Evolutionary conservation across 352 stramenopile species (phyloP).

Genomic region (Plasmopara muralis): DNA sequence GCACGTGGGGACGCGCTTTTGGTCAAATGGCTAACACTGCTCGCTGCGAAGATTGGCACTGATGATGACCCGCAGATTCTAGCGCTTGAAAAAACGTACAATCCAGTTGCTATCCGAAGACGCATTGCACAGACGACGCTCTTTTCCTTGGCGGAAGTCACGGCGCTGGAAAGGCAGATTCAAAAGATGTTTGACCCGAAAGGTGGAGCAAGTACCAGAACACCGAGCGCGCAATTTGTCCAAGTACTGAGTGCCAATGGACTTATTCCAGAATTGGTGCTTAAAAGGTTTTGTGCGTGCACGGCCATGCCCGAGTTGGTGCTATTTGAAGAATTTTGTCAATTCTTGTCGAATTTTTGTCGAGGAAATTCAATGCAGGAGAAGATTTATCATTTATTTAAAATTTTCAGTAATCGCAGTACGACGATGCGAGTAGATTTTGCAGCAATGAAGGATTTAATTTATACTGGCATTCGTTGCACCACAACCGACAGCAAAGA

Average conservation of each 20-base stretch:
- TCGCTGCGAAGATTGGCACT: conserved; percentile 58
- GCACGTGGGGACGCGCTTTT: conserved; percentile 45
- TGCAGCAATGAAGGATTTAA: conserved; percentile 38
- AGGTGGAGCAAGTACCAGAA: conserved; percentile 57
- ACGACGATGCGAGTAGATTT: conserved; percentile 30
- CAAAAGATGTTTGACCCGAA: conserved; percentile 70
- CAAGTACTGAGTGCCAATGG: conserved; percentile 36
- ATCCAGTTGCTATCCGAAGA: conserved; percentile 71
- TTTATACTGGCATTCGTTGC: conserved; percentile 26
- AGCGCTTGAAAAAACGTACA: conserved; percentile 71
- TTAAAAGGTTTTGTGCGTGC: conserved; percentile 40
- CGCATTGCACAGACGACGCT: conserved; percentile 64
- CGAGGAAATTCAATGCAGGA: conserved; percentile 33
- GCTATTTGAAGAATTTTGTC: conserved; percentile 79
- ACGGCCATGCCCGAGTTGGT: conserved; percentile 43
- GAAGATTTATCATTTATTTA: conserved; percentile 48
- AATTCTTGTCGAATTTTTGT: conserved; percentile 71
- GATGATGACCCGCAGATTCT: conserved; percentile 69
- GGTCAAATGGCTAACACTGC: conserved; percentile 53
- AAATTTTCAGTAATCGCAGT: conserved; percentile 40
- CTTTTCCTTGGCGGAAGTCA: conserved; percentile 69
- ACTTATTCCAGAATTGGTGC: conserved; percentile 36
- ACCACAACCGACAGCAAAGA: conserved; percentile 10
- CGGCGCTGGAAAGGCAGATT: conserved; percentile 71
- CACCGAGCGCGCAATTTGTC: conserved; percentile 53